phyloP scores from a whole-genome alignment of 2,329 filamentous ascomycete genomes.

The Epichloe gansuensis region DNA sequence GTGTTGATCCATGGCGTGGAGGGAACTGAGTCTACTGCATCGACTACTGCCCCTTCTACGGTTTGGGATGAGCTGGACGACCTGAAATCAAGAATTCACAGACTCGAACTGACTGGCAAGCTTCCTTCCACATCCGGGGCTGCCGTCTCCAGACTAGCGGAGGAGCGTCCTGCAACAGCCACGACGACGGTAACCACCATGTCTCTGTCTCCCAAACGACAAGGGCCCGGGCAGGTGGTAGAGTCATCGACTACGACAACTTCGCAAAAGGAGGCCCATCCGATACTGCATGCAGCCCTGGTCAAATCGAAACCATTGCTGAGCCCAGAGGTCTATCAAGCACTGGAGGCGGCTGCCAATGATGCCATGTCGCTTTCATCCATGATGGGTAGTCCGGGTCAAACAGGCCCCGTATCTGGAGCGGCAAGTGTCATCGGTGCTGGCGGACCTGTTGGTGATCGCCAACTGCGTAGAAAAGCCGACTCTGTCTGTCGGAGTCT shows the following conservation, averaged over 20 bases:
- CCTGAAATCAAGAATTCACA: slow-evolving; percentile 81
- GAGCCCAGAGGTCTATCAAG: slow-evolving; percentile 57
- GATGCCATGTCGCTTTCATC: slow-evolving; percentile 71
- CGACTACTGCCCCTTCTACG: slow-evolving; percentile 78
- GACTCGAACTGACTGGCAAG: slow-evolving; percentile 81
- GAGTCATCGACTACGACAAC: slow-evolving; percentile 30
- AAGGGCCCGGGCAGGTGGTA: slow-evolving; percentile 12
- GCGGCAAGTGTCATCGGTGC: slow-evolving; percentile 49
- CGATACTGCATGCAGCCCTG: slow-evolving; percentile 68
- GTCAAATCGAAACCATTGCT: slow-evolving; percentile 62
- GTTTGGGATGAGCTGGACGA: slow-evolving; percentile 98
- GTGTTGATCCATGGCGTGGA: slow-evolving; percentile 35
- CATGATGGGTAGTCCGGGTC: slow-evolving; percentile 61
- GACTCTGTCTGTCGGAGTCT: slow-evolving; percentile 87
- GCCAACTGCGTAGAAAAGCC: slow-evolving; percentile 77
- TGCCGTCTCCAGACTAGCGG: slow-evolving; percentile 58
- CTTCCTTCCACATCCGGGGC: slow-evolving; percentile 71
- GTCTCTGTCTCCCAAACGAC: slow-evolving; percentile 74
- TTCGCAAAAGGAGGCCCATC: slow-evolving; percentile 50
- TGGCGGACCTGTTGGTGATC: slow-evolving; percentile 50
- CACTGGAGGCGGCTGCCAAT: slow-evolving; percentile 66
- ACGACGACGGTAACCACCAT: slow-evolving; percentile 84
- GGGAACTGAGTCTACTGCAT: slow-evolving; percentile 75
- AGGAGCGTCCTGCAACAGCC: slow-evolving; percentile 78
- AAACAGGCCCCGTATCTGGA: slow-evolving; percentile 55